Evolutionary conservation across 371 early-diverging fungal species (phyloP), one percentile per base, ranked within the genome.

Genomic region (Encephalitozoon intestinalis): DNA sequence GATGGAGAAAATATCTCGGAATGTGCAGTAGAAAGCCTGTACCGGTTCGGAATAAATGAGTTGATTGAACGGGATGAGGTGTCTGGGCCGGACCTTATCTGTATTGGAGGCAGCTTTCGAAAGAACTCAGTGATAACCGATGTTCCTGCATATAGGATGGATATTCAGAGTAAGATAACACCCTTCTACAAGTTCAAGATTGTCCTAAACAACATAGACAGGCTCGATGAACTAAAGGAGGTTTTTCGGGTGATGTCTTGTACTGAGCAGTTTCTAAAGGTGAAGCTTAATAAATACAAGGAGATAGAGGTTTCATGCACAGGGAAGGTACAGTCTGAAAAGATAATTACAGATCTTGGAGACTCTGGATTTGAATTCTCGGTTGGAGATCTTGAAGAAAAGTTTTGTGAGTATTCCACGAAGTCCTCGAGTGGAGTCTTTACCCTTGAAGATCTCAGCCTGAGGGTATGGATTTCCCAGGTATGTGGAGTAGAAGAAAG

Each of bases 261-360:
- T 43, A 76, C 73, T 39, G 84, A 83, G 72, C 74, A 70, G n/a
- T 64, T 40, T 30, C 65, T 83, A 28, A 79, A 71, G 53, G 75
- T 67, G 25, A 77, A 64, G 43, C 53, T 76, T 11, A 81, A 81
- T 63, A 81, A 75, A 44, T 83, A 63, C 66, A 54, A 50, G 18
- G 79, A 83, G 43, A 49, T 81, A 21, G 82, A 81, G 50, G 39
- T 83, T 3, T 31, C 69, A 15, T 79, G 80, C 30, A 41, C 64
- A 31, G 84, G 84, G 4, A 67, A 72, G 50, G 74, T 83, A 12
- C 84, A 83, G 21, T 78, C 78, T 44, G 84, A 83, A 70, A 83
- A 83, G 70, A 75, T 83, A 11, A 63, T 71, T 3, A 63, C 50
- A 23, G 84, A 83, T 72, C 44, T 83, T 12, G 31, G 6, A 39